Evolutionary conservation across 495 filamentous ascomycete species (phyloP).

Genomic region (Podospora conica): DNA sequence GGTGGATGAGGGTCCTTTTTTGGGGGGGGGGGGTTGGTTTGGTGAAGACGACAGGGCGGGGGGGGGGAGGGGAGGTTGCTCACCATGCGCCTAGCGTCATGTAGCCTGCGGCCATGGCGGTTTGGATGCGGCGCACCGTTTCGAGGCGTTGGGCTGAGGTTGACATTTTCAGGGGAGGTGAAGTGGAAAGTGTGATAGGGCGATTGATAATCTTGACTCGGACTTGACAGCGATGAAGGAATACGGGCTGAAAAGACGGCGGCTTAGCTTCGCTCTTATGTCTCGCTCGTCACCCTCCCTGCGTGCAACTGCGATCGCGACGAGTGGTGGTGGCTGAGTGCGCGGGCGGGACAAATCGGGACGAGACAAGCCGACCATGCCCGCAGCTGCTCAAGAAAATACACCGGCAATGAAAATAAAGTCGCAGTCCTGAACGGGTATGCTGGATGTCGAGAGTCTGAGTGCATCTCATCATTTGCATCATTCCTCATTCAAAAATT

Average conservation of each 20-base stretch:
- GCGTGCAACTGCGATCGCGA: neutral
- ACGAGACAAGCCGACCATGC: neutral
- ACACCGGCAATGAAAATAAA: neutral
- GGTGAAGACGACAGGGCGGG: too few species aligned
- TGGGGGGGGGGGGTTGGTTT: neutral
- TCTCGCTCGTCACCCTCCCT: neutral
- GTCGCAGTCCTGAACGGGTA: neutral
- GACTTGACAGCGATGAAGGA: neutral
- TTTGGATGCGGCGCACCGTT: constrained; percentile 22
- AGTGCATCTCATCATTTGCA: neutral
- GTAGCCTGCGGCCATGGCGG: constrained; percentile 19
- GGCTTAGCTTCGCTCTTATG: neutral
- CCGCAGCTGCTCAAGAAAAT: neutral
- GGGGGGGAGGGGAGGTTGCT: neutral
- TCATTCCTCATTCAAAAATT: neutral
- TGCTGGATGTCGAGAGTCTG: neutral
- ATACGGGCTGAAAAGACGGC: neutral
- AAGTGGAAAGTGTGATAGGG: neutral
- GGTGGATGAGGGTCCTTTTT: constrained; percentile 23
- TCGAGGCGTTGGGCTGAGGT: constrained; percentile 17
- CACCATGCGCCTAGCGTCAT: constrained; percentile 22
- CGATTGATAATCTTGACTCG: neutral
- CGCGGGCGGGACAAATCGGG: constrained; percentile 1
- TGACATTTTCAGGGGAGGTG: constrained; percentile 9
- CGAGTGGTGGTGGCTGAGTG: constrained; percentile 5